A percentile compares a stretch with the other conserved stretches of the same genome.
These are phyloP conservation scores for Penicillium atrosanguineum DNA, from an alignment of 495 filamentous ascomycete genomes.

Conservation along the genomic window DNA sequence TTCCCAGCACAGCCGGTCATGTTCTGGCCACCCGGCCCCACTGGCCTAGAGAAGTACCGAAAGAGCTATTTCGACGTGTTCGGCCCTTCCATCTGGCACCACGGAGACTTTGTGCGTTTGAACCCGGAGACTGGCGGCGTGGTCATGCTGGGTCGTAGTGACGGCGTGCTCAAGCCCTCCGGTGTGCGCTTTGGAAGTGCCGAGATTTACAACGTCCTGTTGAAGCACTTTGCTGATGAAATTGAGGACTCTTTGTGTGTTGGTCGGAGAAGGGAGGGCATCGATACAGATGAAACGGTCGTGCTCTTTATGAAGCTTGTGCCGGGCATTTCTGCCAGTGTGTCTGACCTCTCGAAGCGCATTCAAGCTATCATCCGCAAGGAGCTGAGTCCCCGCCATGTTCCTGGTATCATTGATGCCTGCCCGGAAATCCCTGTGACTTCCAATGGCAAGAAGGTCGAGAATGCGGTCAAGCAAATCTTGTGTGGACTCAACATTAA, in stretches of 20 bases:
- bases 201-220: constrained; percentile 90
- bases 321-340: constrained; percentile 12
- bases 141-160: constrained; percentile 83
- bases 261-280: constrained; percentile 63
- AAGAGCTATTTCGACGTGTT: constrained; percentile 88
- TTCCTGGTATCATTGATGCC: constrained; percentile 76
- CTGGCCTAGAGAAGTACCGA: constrained; percentile 70
- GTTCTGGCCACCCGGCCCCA: constrained; percentile 70
- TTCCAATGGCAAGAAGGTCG: constrained; percentile 91
- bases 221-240: constrained; percentile 72
- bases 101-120: constrained; percentile 88
- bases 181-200: constrained; percentile 86
- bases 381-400: constrained; percentile 81
- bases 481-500: constrained; percentile 82
- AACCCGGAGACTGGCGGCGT: constrained; percentile 72
- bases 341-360: constrained; percentile 48
- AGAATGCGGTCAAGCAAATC: constrained; percentile 91
- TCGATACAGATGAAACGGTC: constrained; percentile 79
- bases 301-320: constrained; percentile 81
- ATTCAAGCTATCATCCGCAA: constrained; percentile 65
- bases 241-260: constrained; percentile 85
- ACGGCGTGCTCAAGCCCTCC: constrained; percentile 85
- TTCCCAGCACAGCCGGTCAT: constrained; percentile 89
- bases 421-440: constrained; percentile 83
- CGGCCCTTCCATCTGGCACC: constrained; percentile 73